Evolutionary conservation across 176 grass and related monocot genomes (phyloP), one percentile per base, ranked within the genome.

Genomic region (Echinochloa phyllopogon): DNA sequence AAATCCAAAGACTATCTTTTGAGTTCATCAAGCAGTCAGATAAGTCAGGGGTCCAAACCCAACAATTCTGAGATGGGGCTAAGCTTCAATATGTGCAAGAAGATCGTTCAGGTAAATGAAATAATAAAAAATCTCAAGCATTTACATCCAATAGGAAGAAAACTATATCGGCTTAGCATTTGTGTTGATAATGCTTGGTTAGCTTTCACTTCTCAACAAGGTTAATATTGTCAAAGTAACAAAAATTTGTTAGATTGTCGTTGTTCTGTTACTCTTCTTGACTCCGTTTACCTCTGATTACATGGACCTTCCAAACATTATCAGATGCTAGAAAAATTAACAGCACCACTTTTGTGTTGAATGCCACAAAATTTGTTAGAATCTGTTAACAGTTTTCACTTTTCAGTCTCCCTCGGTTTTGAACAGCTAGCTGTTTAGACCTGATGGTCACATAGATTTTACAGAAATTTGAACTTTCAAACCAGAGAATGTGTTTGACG

Each of bases 1-100:
- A 94, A 74, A 87, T 77, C 81, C 6, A 80, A 76, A 44, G 69
- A 45, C 45, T 38, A 51, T 38, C 49, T 76, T 68, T 76, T 82
- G 45, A 81, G 76, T 71, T 85, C 75, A 37, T 84, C 81, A 4
- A 73, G 69, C 60, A 67, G 77, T 40, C 72, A 65, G 17, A 61
- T 45, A 79, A 78, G 75, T 79, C 77, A 77, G 60, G 87, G 75
- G 40, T 37, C 75, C 15, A 84, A 79, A 58, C 74, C 65, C 47
- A 89, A 66, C 69, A 64, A 75, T 84, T 92, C 88, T 18, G 91
- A 99, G 86, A 91, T 91, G 87, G 88, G 88, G 72, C 91, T 99
- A 77, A 92, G 84, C 86, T 99, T 96, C 87, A 94, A 82, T 81
- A 96, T 94, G 93, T 99, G 88, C 71, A 90, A 92, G 70, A 95